These are phyloP conservation scores for Fusarium nanum DNA, from an alignment of 2,329 filamentous ascomycete genomes.

Conservation along the genomic window DNA sequence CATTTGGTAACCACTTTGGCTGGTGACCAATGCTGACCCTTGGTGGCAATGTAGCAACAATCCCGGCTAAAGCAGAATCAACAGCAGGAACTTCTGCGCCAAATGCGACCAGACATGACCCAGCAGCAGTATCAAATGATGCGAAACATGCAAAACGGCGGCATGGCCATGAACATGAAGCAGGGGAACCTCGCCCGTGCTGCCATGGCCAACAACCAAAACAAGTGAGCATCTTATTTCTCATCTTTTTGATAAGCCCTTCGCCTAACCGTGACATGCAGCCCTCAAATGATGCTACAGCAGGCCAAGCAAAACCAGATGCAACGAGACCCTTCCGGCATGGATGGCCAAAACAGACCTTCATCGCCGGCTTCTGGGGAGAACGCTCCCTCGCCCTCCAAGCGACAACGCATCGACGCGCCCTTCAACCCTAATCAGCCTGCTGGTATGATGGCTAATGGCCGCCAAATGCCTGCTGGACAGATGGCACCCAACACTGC, in stretches of 20 bases:
- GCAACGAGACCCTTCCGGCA: slow-evolving; percentile 87
- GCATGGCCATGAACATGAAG: slow-evolving; percentile 69
- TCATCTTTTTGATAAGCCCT: neutral
- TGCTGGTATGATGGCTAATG: slow-evolving; percentile 76
- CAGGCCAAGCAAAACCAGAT: slow-evolving; percentile 82
- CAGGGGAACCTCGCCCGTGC: slow-evolving; percentile 74
- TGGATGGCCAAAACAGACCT: slow-evolving; percentile 84
- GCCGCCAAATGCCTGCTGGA: slow-evolving; percentile 78
- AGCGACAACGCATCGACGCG: slow-evolving; percentile 82
- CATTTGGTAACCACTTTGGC: slow-evolving; percentile 39
- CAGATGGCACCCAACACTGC: slow-evolving; percentile 67
- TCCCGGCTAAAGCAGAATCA: slow-evolving; percentile 79
- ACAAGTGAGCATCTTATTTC: slow-evolving; percentile 65
- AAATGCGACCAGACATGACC: slow-evolving; percentile 72
- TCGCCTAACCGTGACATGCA: slow-evolving; percentile 48
- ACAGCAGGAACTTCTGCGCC: slow-evolving; percentile 81
- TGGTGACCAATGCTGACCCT: slow-evolving; percentile 39
- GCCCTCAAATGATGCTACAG: slow-evolving; percentile 78
- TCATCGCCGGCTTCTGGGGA: slow-evolving; percentile 86
- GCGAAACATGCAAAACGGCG: slow-evolving; percentile 72
- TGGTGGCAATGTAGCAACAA: slow-evolving; percentile 63
- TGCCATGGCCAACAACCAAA: slow-evolving; percentile 82
- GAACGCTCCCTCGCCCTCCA: slow-evolving; percentile 91
- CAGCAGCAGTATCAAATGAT: slow-evolving; percentile 72
- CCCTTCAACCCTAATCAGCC: slow-evolving; percentile 78